Percentiles rank a stretch among this genome's conserved stretches.
phyloP scores from a whole-genome alignment of 2,329 filamentous ascomycete species.

The Fusarium austroafricanum region DNA sequence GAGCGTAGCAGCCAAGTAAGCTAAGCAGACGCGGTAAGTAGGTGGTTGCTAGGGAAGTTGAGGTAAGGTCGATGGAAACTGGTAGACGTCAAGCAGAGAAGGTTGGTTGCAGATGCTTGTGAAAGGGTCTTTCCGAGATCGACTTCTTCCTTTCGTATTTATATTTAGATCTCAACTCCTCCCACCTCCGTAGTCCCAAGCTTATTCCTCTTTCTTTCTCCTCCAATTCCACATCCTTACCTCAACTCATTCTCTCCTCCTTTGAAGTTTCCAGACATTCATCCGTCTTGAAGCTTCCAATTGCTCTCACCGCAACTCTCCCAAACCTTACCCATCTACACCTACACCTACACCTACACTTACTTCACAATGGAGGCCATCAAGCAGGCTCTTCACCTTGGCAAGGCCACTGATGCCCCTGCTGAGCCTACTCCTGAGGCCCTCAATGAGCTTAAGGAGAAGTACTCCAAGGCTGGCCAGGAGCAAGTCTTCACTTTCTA shows the following conservation, averaged over 20 bases:
- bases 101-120: constrained; percentile 6
- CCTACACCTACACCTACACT: constrained; percentile 8
- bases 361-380: constrained; percentile 56
- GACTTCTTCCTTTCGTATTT: constrained; percentile 37
- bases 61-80: constrained; percentile 5
- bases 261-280: constrained; percentile 5
- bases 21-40: constrained; percentile 9
- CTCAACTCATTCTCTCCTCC: constrained; percentile 12
- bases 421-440: constrained; percentile 72
- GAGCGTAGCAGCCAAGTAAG: constrained; percentile 21
- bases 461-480: constrained; percentile 81
- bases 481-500: constrained; percentile 84
- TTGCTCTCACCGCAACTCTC: constrained; percentile 33
- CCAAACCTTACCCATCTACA: constrained; percentile 3
- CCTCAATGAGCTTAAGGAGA: constrained; percentile 75
- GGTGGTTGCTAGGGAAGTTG: constrained; percentile 17
- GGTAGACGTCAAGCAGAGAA: constrained; percentile 28
- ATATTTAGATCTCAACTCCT: constrained; percentile 39
- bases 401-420: constrained; percentile 48
- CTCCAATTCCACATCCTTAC: constrained; percentile 1
- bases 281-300: constrained; percentile 15
- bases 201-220: constrained; percentile 26
- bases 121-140: constrained; percentile 38
- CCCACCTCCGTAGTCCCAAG: constrained; percentile 26
- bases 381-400: constrained; percentile 57